These are phyloP conservation scores for Globisporangium cylindrosporum DNA, from an alignment of 352 stramenopile genomes.

Conservation along the genomic window DNA sequence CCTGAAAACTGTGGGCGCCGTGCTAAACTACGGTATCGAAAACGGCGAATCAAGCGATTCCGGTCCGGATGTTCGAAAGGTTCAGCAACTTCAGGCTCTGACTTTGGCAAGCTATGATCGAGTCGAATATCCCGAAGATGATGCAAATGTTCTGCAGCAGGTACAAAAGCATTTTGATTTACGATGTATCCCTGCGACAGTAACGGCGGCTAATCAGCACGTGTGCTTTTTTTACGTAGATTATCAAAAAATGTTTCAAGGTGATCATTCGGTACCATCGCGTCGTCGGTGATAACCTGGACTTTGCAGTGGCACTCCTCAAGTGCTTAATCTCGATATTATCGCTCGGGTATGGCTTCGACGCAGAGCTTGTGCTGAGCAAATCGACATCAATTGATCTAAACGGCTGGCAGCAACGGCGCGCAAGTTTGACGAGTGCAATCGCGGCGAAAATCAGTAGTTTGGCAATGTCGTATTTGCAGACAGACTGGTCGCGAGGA, in stretches of 20 bases:
- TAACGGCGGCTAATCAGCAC: neutral
- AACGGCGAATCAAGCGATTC: neutral
- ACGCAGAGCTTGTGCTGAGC: conserved; percentile 19
- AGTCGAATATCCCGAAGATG: neutral
- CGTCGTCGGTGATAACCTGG: conserved; percentile 21
- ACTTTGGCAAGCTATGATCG: conserved; percentile 14
- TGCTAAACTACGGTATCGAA: conserved; percentile 12
- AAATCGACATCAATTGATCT: conserved; percentile 18
- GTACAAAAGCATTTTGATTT: conserved; percentile 1
- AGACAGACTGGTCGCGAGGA: conserved; percentile 43
- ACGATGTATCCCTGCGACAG: neutral
- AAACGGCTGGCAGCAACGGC: conserved; percentile 13
- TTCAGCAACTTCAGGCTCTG: conserved; percentile 23
- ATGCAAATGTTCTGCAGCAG: conserved; percentile 15
- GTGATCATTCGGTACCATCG: conserved; percentile 22
- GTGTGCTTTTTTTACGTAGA: conserved; percentile 6
- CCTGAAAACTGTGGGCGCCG: conserved; percentile 16
- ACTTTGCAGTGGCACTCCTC: conserved; percentile 25
- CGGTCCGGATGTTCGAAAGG: neutral
- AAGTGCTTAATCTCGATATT: conserved; percentile 24
- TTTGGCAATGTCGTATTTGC: conserved; percentile 35
- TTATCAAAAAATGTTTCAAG: conserved; percentile 30
- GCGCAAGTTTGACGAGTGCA: conserved; percentile 11
- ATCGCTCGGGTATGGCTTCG: conserved; percentile 23
- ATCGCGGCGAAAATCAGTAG: conserved; percentile 35